Evolutionary conservation across 2,329 filamentous ascomycete genomes (phyloP).

Genomic region (Cytospora leucostoma): DNA sequence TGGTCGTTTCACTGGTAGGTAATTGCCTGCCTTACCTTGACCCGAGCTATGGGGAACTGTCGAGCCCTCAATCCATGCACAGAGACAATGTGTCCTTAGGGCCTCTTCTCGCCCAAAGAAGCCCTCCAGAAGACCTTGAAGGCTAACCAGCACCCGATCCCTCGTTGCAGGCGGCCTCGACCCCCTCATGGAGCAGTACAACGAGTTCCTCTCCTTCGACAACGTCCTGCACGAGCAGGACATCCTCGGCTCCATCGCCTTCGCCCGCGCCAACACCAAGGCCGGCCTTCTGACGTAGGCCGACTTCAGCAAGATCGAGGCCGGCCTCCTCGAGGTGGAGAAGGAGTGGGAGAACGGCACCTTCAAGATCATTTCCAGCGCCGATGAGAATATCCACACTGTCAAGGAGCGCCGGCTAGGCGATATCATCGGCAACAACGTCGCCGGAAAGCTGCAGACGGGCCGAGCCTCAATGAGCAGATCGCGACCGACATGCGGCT

Average conservation of each 20-base stretch:
- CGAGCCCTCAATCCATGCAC: background rate
- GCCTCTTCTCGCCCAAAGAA: background rate
- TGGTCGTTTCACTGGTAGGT: slow-evolving; percentile 20
- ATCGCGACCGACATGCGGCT: slow-evolving; percentile 87
- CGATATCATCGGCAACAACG: slow-evolving; percentile 83
- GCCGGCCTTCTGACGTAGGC: slow-evolving; percentile 70
- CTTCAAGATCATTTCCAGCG: slow-evolving; percentile 54
- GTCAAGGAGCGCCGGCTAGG: slow-evolving; percentile 72
- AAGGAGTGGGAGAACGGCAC: slow-evolving; percentile 54
- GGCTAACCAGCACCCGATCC: background rate
- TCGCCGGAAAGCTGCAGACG: slow-evolving; percentile 87
- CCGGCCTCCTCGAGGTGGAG: slow-evolving; percentile 62
- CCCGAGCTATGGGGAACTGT: too few relatives aligned
- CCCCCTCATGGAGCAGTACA: slow-evolving; percentile 84
- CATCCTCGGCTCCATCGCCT: slow-evolving; percentile 78
- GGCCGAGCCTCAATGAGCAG: slow-evolving; percentile 89
- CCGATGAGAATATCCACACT: slow-evolving; percentile 66
- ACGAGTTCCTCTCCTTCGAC: slow-evolving; percentile 79
- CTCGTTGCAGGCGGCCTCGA: slow-evolving; percentile 70
- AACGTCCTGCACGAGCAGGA: slow-evolving; percentile 77
- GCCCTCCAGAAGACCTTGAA: background rate
- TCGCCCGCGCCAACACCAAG: slow-evolving; percentile 77
- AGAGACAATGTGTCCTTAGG: background rate
- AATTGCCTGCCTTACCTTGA: background rate
- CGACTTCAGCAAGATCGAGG: slow-evolving; percentile 75